These are phyloP conservation scores for Amphichorda felina DNA, from an alignment of 2,329 filamentous ascomycete genomes.

Conservation along the genomic window DNA sequence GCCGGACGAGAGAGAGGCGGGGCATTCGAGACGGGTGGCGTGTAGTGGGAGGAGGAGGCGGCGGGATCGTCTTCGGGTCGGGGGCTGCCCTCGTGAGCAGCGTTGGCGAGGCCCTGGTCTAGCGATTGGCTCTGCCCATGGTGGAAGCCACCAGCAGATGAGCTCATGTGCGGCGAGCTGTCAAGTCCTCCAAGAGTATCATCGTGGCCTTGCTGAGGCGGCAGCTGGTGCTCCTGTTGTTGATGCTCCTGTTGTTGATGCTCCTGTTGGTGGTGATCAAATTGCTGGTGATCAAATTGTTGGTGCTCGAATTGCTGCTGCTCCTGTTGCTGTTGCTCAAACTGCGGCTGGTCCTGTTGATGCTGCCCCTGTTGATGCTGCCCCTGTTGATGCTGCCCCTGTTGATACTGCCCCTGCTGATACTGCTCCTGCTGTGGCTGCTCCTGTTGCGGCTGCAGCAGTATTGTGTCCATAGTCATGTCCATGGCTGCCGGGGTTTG, in stretches of 20 bases:
- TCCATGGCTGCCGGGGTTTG: constrained; percentile 29
- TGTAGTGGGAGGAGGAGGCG: constrained; percentile 21
- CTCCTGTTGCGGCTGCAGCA: too few relatives aligned
- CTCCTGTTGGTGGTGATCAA: too few relatives aligned
- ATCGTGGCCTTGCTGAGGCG: constrained; percentile 27
- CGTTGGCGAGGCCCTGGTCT: constrained; percentile 31
- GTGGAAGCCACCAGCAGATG: constrained; percentile 19
- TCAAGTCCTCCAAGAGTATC: constrained; percentile 39
- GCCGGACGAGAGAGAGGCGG: constrained; percentile 40
- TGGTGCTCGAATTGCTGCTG: too few relatives aligned
- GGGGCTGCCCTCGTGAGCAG: constrained; percentile 13
- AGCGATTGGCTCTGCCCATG: constrained; percentile 36
- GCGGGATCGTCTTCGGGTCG: constrained; percentile 27
- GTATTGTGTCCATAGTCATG: constrained; percentile 33
- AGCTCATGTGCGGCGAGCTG: constrained; percentile 27
- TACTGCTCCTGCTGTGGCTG: too few relatives aligned
- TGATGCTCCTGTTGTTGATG: too few relatives aligned
- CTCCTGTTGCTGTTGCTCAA: too few relatives aligned
- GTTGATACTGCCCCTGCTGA: too few relatives aligned
- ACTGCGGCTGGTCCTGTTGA: too few relatives aligned
- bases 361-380: too few relatives aligned
- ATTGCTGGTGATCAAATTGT: too few relatives aligned
- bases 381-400: too few relatives aligned
- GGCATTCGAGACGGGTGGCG: constrained; percentile 30
- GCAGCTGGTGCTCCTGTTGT: constrained; percentile 4